Percentiles rank a stretch among this genome's conserved stretches.
Evolutionary conservation across 2,329 filamentous ascomycete species (phyloP).

Genomic region (Arachnopeziza araneosa): DNA sequence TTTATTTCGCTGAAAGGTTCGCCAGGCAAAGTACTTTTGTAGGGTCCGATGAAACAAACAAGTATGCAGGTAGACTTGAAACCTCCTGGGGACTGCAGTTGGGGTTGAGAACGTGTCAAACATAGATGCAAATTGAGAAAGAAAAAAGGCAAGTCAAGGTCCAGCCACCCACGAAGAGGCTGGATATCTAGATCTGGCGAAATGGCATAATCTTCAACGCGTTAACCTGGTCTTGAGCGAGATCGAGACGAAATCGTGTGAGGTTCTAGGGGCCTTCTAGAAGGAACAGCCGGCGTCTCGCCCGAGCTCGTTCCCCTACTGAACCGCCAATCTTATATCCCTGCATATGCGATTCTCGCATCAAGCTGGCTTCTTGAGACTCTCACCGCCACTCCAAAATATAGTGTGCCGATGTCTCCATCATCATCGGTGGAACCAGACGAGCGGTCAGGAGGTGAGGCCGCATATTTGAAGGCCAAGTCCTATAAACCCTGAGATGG

Average conservation of each 20-base stretch:
- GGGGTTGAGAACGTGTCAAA: neutral
- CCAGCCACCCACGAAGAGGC: neutral
- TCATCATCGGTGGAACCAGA: conserved; percentile 9
- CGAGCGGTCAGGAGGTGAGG: conserved; percentile 17
- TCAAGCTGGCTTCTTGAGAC: conserved; percentile 8
- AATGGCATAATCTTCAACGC: too few species aligned
- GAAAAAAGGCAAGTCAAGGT: neutral
- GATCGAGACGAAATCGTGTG: neutral
- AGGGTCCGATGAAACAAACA: neutral
- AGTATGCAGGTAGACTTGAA: neutral
- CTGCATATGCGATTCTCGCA: conserved; percentile 14
- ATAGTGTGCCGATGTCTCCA: conserved; percentile 14
- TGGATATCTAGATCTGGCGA: neutral
- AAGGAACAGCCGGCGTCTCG: neutral
- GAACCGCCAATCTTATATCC: conserved; percentile 13
- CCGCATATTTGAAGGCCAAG: conserved; percentile 29
- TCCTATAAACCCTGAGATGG: conserved; percentile 12
- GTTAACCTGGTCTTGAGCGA: neutral
- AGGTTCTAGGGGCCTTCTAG: conserved; percentile 4
- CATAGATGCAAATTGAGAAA: neutral
- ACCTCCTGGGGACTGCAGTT: neutral
- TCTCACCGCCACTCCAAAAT: conserved; percentile 25
- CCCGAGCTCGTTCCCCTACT: conserved; percentile 1
- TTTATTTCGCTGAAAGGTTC: neutral
- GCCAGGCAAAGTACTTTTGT: neutral